These are phyloP conservation scores for Parascedosporium putredinis DNA, from an alignment of 2,329 filamentous ascomycete genomes.

Conservation along the genomic window DNA sequence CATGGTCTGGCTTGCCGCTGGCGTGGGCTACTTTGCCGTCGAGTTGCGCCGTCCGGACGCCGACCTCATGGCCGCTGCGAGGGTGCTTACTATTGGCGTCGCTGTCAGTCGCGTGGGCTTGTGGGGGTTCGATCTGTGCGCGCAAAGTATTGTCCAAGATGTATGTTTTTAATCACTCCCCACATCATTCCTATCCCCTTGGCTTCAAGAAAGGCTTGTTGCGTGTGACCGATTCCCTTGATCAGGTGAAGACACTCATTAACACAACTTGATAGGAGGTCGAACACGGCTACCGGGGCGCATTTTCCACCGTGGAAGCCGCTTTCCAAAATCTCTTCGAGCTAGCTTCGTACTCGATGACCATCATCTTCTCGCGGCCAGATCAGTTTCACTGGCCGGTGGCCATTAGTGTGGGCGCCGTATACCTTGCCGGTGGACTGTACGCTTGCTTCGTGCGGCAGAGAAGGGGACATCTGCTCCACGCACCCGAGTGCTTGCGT, in stretches of 20 bases:
- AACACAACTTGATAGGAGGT: too few relatives aligned
- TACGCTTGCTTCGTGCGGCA: conserved; percentile 21
- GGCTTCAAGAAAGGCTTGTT: too few relatives aligned
- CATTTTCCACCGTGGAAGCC: conserved; percentile 59
- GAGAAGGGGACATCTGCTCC: conserved; percentile 23
- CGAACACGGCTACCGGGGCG: conserved; percentile 45
- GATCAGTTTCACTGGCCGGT: conserved; percentile 56
- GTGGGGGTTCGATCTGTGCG: conserved; percentile 51
- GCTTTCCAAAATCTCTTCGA: conserved; percentile 62
- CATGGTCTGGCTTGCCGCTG: conserved; percentile 40
- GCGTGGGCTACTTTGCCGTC: conserved; percentile 30
- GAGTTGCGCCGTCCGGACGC: background rate
- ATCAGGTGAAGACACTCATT: too few relatives aligned
- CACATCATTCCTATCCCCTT: too few relatives aligned
- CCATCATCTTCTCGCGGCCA: conserved; percentile 52
- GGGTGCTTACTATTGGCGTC: background rate
- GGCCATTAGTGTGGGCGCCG: conserved; percentile 44
- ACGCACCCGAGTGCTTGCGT: conserved; percentile 12
- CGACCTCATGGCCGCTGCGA: conserved; percentile 12
- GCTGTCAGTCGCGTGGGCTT: conserved; percentile 46
- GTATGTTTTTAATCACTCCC: too few relatives aligned
- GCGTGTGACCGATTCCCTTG: too few relatives aligned
- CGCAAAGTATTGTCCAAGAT: conserved; percentile 51
- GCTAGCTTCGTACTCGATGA: conserved; percentile 53
- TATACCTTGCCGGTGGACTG: conserved; percentile 22